These are phyloP conservation scores for Physocladia obscura DNA, from an alignment of 192 early-diverging fungal genomes.

Conservation along the genomic window DNA sequence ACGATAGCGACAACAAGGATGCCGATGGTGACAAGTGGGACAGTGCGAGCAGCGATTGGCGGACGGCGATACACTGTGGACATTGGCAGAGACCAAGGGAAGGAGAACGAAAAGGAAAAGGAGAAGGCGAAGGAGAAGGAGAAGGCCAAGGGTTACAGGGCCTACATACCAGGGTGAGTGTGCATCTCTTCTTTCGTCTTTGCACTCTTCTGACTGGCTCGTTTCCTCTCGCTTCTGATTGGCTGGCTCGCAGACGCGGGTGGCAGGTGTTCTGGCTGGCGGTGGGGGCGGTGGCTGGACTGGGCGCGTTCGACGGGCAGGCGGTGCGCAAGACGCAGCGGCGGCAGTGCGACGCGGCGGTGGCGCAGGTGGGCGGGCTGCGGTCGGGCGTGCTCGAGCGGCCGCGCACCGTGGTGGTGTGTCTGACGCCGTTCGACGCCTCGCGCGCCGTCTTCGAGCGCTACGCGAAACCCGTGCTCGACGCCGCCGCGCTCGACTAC, in stretches of 20 bases:
- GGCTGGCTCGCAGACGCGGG: conserved; percentile 5
- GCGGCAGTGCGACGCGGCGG: neutral
- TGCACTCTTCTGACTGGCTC: neutral
- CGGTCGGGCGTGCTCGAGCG: conserved; percentile 3
- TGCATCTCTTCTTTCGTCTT: neutral
- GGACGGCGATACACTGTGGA: too few relatives aligned
- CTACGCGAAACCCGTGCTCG: conserved; percentile 20
- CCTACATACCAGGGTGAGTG: neutral
- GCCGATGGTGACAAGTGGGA: too few relatives aligned
- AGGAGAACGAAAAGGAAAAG: too few relatives aligned
- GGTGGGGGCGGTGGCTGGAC: neutral
- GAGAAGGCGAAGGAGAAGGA: too few relatives aligned
- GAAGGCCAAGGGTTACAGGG: neutral
- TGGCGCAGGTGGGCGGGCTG: neutral
- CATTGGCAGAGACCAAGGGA: too few relatives aligned
- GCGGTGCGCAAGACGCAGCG: neutral
- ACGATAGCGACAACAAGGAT: too few relatives aligned
- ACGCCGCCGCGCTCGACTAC: conserved; percentile 22
- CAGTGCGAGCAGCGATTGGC: too few relatives aligned
- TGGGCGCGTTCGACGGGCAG: conserved; percentile 10
- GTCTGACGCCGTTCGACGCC: neutral
- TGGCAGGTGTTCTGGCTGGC: conserved; percentile 13
- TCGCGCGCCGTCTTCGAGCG: neutral
- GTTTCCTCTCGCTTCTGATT: neutral
- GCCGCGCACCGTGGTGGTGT: conserved; percentile 21